Percentiles rank a stretch among this genome's conserved stretches.
phyloP scores from a whole-genome alignment of 371 early-diverging fungal genomes.

The Mortierella sp. region DNA sequence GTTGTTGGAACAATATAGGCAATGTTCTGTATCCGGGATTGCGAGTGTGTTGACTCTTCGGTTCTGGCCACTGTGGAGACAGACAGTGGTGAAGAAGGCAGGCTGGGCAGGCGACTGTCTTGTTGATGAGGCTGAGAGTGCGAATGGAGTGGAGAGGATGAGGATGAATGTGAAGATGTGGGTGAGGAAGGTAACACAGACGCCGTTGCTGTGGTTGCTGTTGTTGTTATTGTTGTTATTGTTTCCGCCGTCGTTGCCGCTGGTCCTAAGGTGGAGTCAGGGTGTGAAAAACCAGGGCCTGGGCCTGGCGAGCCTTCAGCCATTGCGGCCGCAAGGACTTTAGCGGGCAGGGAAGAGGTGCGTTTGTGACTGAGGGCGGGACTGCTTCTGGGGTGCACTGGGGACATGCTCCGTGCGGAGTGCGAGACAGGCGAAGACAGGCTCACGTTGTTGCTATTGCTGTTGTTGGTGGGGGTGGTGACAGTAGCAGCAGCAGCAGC shows the following conservation, averaged over 20 bases:
- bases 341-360: slow-evolving; percentile 44
- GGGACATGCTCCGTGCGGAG: slow-evolving; percentile 10
- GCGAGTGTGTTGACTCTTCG: background rate
- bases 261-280: background rate
- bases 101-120: too few species aligned
- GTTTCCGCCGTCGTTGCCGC: background rate
- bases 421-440: slow-evolving; percentile 7
- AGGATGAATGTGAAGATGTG: background rate
- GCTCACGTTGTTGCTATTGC: background rate
- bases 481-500: background rate
- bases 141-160: background rate
- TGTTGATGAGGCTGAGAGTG: background rate
- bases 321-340: background rate
- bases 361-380: slow-evolving; percentile 47
- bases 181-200: background rate
- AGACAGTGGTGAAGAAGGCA: background rate
- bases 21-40: background rate
- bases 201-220: background rate
- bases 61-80: background rate
- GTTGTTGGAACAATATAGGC: background rate
- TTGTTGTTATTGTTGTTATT: background rate
- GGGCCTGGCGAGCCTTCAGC: background rate
- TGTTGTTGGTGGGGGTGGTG: background rate
- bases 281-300: background rate
- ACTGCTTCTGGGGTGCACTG: slow-evolving; percentile 28